These are phyloP conservation scores for Cladophialophora carrionii DNA, from an alignment of 2,329 filamentous ascomycete genomes.

Conservation along the genomic window DNA sequence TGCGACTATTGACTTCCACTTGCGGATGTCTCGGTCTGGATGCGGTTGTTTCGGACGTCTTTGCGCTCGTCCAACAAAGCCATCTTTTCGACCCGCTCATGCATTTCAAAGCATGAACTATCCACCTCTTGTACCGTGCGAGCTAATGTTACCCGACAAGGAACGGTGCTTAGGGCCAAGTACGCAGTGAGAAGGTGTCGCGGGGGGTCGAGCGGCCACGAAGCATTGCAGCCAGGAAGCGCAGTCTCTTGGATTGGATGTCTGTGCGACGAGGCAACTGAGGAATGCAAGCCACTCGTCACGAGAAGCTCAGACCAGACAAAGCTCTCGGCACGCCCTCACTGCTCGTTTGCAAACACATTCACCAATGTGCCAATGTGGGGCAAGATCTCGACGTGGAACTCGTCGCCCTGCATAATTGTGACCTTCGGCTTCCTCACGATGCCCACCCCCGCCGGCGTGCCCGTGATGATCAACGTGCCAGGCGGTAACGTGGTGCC, in stretches of 20 bases:
- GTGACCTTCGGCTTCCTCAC: conserved; percentile 48
- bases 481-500: conserved; percentile 47
- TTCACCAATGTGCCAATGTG: conserved; percentile 56
- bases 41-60: neutral
- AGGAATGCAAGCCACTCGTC: neutral
- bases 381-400: conserved; percentile 55
- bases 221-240: too few species aligned
- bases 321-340: neutral
- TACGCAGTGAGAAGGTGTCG: too few species aligned
- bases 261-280: neutral
- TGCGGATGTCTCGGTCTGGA: neutral
- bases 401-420: conserved; percentile 47
- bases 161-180: too few species aligned
- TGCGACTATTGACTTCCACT: conserved; percentile 1
- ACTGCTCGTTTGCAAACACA: conserved; percentile 39
- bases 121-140: too few species aligned
- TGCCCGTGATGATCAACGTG: conserved; percentile 50
- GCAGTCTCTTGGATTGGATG: neutral
- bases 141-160: too few species aligned
- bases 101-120: too few species aligned
- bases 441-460: conserved; percentile 50
- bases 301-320: neutral
- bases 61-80: neutral
- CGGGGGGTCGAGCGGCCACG: too few species aligned
- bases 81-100: neutral